Percentiles rank a stretch among this genome's conserved stretches.
Conservation (phyloP, 495 filamentous ascomycete species). For the Hypoxylon cercidicola region DNA sequence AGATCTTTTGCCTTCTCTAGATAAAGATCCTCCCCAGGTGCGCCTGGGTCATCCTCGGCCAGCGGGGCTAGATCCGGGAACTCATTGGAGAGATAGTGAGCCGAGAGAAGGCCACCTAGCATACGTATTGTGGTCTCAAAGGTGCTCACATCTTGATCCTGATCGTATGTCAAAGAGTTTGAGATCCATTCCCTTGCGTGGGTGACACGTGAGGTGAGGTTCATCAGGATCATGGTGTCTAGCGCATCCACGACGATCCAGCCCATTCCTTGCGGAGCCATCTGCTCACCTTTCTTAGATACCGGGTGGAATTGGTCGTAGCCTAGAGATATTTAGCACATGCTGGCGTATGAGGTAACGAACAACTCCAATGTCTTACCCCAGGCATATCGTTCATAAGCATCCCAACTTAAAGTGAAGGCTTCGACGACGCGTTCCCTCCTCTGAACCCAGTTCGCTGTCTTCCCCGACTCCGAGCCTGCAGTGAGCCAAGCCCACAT, state of each 20-base stretch:
- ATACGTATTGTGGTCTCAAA: constrained; percentile 99
- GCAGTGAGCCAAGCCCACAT: constrained; percentile 57
- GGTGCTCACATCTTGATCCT: constrained; percentile 94
- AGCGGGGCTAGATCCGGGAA: constrained; percentile 75
- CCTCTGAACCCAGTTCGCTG: constrained; percentile 76
- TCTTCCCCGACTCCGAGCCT: constrained; percentile 47
- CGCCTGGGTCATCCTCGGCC: constrained; percentile 70
- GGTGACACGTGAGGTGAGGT: constrained; percentile 84
- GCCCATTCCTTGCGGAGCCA: constrained; percentile 84
- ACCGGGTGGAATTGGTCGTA: constrained; percentile 87
- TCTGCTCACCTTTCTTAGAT: constrained; percentile 80
- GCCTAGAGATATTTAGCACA: constrained; percentile 60
- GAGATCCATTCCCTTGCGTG: constrained; percentile 92
- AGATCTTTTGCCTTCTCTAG: constrained; percentile 95
- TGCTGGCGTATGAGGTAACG: constrained; percentile 1
- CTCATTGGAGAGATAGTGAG: constrained; percentile 86
- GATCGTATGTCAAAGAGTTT: constrained; percentile 82
- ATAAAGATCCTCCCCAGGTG: constrained; percentile 86
- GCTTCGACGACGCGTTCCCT: constrained; percentile 89
- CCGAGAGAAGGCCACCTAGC: constrained; percentile 92
- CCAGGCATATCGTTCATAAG: constrained; percentile 94
- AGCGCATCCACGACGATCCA: constrained; percentile 99
- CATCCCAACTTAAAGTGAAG: constrained; percentile 89
- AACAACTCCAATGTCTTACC: constrained; percentile 64
- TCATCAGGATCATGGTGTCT: constrained; percentile 98